These are phyloP conservation scores for Biscutella laevigata DNA, from an alignment of 441 rosid genomes.

Conservation along the genomic window DNA sequence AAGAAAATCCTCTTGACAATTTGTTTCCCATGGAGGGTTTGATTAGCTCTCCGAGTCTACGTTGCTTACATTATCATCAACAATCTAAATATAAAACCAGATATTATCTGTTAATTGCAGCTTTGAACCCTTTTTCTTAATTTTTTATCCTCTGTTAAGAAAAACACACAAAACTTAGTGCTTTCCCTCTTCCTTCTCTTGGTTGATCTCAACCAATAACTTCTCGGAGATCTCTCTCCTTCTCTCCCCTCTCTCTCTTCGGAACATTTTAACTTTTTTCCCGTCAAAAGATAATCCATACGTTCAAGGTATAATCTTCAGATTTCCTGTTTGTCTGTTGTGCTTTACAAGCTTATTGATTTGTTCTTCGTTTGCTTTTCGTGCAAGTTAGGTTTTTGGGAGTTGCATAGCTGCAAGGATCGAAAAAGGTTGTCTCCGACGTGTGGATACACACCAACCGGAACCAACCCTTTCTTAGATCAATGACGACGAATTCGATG, in stretches of 20 bases:
- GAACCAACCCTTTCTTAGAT: conserved; percentile 5
- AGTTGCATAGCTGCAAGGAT: no score
- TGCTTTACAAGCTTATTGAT: background rate
- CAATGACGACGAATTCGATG: conserved; percentile 36
- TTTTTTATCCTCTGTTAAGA: conserved; percentile 13
- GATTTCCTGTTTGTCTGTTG: background rate
- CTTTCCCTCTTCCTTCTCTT: conserved; percentile 27
- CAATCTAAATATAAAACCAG: conserved; percentile 12
- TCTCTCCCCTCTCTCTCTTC: no score
- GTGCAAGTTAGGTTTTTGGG: conserved; percentile 23
- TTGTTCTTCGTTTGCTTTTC: conserved; percentile 8
- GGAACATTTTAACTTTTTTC: conserved; percentile 3
- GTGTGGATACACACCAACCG: conserved; percentile 25
- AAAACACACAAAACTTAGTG: conserved; percentile 26
- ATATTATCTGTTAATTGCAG: conserved; percentile 19
- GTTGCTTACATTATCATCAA: conserved; percentile 27
- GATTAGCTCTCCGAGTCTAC: conserved; percentile 23
- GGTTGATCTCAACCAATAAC: conserved; percentile 25
- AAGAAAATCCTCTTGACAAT: conserved; percentile 14
- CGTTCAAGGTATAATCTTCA: conserved; percentile 20
- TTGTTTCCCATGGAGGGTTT: conserved; percentile 19
- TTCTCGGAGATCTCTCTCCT: conserved; percentile 10
- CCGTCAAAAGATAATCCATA: conserved; percentile 15
- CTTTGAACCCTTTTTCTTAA: background rate
- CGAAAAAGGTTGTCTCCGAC: conserved; percentile 22